A percentile compares a stretch with the other conserved stretches of the same genome.
Evolutionary conservation across 345 rosid species (phyloP).

Genomic region (Trapa bicornis): DNA sequence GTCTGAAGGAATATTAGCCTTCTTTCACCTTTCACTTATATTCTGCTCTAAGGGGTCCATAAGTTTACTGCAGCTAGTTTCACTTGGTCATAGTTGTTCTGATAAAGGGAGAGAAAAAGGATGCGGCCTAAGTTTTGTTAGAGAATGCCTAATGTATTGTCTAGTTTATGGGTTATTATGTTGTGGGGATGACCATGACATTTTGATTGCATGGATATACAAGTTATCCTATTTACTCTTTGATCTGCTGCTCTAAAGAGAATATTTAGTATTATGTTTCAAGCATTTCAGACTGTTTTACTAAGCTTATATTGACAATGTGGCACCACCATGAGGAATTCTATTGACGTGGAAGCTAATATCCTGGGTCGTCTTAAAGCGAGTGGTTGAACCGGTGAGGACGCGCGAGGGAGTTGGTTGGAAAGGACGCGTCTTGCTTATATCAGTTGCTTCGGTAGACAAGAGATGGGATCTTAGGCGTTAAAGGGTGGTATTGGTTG

Average conservation of each 20-base stretch:
- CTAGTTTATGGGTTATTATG: not conserved
- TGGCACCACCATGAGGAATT: too few relatives aligned
- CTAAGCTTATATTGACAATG: too few relatives aligned
- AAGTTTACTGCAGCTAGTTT: not conserved
- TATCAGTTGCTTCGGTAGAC: too few relatives aligned
- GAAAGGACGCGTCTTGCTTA: not conserved
- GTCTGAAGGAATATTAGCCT: not conserved
- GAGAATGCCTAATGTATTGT: not conserved
- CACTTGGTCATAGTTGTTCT: constrained; percentile 1
- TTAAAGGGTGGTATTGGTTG: too few relatives aligned
- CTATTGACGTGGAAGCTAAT: not conserved
- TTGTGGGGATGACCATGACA: not conserved
- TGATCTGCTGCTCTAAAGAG: not conserved
- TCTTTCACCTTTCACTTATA: not conserved
- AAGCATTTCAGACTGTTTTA: too few relatives aligned
- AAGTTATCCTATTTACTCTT: not conserved
- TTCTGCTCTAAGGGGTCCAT: not conserved
- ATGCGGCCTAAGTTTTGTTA: constrained; percentile 6
- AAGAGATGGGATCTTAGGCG: too few relatives aligned
- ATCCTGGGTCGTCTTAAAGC: not conserved
- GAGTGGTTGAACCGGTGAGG: not conserved
- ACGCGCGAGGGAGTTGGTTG: not conserved
- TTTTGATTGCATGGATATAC: not conserved
- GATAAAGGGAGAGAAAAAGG: not conserved
- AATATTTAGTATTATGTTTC: too few relatives aligned